Evolutionary conservation across 2,329 filamentous ascomycete species (phyloP).

Genomic region (Cadophora malorum): DNA sequence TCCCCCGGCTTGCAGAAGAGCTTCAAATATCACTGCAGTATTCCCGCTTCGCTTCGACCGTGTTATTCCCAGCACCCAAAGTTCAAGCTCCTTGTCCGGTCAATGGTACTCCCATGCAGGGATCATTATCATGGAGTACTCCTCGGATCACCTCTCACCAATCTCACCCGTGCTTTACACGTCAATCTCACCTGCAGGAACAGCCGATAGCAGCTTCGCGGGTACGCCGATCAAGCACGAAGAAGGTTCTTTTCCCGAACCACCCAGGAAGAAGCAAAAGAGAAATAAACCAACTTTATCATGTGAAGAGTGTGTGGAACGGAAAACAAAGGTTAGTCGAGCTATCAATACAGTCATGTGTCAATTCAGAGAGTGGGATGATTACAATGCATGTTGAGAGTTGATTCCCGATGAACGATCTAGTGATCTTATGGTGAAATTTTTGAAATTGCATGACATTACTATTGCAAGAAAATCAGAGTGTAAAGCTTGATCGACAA

Average conservation of each 20-base stretch:
- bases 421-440: not conserved
- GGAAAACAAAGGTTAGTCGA: conserved; percentile 74
- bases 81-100: not conserved
- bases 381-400: not conserved
- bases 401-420: not conserved
- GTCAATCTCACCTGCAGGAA: conserved; percentile 35
- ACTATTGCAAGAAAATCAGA: no score
- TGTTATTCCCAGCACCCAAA: conserved; percentile 45
- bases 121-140: conserved; percentile 30
- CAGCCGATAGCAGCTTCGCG: conserved; percentile 34
- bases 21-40: conserved; percentile 28
- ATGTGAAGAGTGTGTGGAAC: conserved; percentile 80
- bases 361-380: not conserved
- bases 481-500: no score
- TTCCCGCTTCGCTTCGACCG: conserved; percentile 35
- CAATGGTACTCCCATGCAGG: not conserved
- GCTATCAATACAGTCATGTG: not conserved
- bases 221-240: conserved; percentile 32
- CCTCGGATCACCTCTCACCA: conserved; percentile 17
- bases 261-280: conserved; percentile 72
- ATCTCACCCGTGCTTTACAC: conserved; percentile 32
- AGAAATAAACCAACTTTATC: conserved; percentile 84
- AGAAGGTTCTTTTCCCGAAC: conserved; percentile 29
- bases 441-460: not conserved
- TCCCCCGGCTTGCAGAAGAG: not conserved